Evolutionary conservation across 1,284 basidiomycete species (phyloP).

Genomic region (Leccinum pallidistipes): DNA sequence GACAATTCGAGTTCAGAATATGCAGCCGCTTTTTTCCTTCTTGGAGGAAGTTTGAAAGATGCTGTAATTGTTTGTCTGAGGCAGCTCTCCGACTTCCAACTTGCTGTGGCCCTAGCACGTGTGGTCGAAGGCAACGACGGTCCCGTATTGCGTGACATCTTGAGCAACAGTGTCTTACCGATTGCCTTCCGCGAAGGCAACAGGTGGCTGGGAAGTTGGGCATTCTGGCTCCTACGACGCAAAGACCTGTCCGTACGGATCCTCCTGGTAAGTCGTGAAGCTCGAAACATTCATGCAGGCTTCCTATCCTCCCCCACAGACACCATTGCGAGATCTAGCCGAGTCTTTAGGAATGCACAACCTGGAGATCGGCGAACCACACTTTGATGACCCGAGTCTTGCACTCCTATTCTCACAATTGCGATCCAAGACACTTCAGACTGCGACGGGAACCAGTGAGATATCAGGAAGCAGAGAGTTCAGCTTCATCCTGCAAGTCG

Average conservation of each 20-base stretch:
- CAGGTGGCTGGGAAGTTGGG: slow-evolving; percentile 97
- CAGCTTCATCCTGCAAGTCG: slow-evolving; percentile 92
- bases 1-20: slow-evolving; percentile 61
- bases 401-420: slow-evolving; percentile 88
- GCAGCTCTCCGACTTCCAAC: slow-evolving; percentile 86
- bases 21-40: slow-evolving; percentile 95
- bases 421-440: slow-evolving; percentile 86
- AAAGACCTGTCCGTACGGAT: slow-evolving; percentile 86
- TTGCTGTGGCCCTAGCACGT: slow-evolving; percentile 86
- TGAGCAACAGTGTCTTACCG: slow-evolving; percentile 78
- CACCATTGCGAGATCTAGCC: slow-evolving; percentile 73
- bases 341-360: slow-evolving; percentile 53
- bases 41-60: slow-evolving; percentile 87
- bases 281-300: background rate
- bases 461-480: slow-evolving; percentile 87
- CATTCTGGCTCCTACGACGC: slow-evolving; percentile 87
- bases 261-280: slow-evolving; percentile 58
- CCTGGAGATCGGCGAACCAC: slow-evolving; percentile 74
- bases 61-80: slow-evolving; percentile 91
- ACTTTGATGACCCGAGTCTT: slow-evolving; percentile 90
- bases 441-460: slow-evolving; percentile 87
- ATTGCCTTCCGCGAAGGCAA: slow-evolving; percentile 85
- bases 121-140: slow-evolving; percentile 84
- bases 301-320: slow-evolving; percentile 44
- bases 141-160: slow-evolving; percentile 70